These are phyloP conservation scores for Pseudocercospora vitis DNA, from an alignment of 2,329 filamentous ascomycete genomes.

Conservation along the genomic window DNA sequence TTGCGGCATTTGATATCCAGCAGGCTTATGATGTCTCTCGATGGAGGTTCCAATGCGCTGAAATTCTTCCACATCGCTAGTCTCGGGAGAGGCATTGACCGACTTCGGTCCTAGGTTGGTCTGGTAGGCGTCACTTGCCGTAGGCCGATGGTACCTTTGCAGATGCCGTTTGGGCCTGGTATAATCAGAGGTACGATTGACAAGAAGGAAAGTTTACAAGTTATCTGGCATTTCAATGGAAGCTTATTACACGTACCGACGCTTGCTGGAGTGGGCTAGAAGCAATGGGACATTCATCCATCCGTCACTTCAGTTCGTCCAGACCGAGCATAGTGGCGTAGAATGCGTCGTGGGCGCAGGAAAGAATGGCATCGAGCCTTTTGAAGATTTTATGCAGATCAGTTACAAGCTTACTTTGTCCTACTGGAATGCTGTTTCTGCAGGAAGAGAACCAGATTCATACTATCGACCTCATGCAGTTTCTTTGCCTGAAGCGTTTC, in stretches of 20 bases:
- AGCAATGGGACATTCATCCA: conserved; percentile 6
- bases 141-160: too few relatives aligned
- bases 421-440: conserved; percentile 12
- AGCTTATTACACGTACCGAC: neutral
- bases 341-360: conserved; percentile 1
- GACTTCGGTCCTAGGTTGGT: too few relatives aligned
- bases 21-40: too few relatives aligned
- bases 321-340: neutral
- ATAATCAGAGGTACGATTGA: too few relatives aligned
- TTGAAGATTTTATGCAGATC: conserved; percentile 28
- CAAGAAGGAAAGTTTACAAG: too few relatives aligned
- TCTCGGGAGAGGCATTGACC: too few relatives aligned
- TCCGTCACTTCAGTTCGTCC: neutral
- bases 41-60: too few relatives aligned
- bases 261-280: conserved; percentile 1
- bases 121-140: too few relatives aligned
- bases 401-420: conserved; percentile 1
- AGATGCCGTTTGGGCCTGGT: too few relatives aligned
- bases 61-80: too few relatives aligned
- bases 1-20: too few relatives aligned
- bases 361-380: conserved; percentile 7
- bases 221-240: too few relatives aligned
- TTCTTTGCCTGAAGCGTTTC: neutral
- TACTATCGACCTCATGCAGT: neutral
- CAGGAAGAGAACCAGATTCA: neutral